Base-by-base conservation (phyloP, 192 early-diverging fungal genomes). In the Pilaira anomala region DNA sequence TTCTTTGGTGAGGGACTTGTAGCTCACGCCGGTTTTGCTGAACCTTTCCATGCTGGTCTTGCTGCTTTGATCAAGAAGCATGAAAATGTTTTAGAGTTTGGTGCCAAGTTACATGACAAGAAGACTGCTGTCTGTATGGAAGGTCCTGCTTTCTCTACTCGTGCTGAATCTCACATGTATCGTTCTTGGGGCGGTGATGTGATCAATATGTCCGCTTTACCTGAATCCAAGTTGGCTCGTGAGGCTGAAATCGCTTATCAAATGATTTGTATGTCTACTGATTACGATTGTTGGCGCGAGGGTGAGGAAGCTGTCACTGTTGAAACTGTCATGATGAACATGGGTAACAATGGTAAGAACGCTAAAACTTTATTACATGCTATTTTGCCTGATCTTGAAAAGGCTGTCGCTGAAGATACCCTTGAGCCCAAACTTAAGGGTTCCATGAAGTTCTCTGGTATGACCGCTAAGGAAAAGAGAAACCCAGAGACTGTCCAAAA, bases 171-270 rank as follows among this genome's bases (percentile, higher is more conserved):
- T 5, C 80, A 96, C 71, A 76, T 99, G 83, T 99, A 99, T 83
- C 87, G 97, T 26, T 71, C 86, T 29, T 96, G 92, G 90, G 95
- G 93, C 61, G 87, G 85, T 65, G 90, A 91, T 71, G 76, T 99
- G 42, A 94, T 99, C 85, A 99, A 99, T 80, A 99, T 99, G 97
- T 90, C 91, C 29, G 93, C 83, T 30, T 73, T 99, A 51, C 96
- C 97, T 26, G 97, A 99, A 73, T 80, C 96, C 48, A 99, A 99
- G 77, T 82, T 99, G 39, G 97, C 97, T 14, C 80, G 92, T 53
- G 97, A 99, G 78, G 94, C 95, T 42, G 97, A 99, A 80, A 94
- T 99, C 71, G 93, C 91, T 13, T 99, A 99, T 71, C 92, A 96
- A 66, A 92, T 97, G 85, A 83, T 99, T 30, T 99, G 97, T 82